These are phyloP conservation scores for Rhytidiadelphus loreus DNA, from an alignment of 225 moss, liverwort and hornwort genomes.

Conservation along the genomic window DNA sequence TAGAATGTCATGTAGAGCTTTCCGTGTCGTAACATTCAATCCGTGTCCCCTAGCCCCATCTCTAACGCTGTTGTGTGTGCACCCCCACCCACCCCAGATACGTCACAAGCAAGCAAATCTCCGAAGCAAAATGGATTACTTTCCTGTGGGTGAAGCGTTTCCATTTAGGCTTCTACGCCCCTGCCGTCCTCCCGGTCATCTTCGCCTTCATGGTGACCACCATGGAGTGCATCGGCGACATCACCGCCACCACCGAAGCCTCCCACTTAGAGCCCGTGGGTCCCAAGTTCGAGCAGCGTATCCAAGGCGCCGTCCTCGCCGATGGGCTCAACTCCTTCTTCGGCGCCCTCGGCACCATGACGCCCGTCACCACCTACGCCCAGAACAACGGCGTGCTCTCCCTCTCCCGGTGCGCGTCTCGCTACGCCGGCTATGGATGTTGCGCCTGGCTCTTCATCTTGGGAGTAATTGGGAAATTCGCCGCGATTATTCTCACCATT, in stretches of 20 bases:
- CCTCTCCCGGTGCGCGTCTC: constrained; percentile 77
- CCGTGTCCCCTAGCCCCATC: too few species aligned
- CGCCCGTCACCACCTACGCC: constrained; percentile 82
- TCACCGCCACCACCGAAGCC: constrained; percentile 88
- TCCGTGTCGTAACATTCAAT: too few species aligned
- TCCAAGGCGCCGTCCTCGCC: constrained; percentile 74
- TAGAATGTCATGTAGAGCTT: neutral
- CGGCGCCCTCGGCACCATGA: constrained; percentile 57
- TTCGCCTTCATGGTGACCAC: constrained; percentile 80
- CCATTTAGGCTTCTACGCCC: constrained; percentile 67
- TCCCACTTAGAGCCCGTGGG: constrained; percentile 67
- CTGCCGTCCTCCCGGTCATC: constrained; percentile 65
- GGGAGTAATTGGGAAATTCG: constrained; percentile 70
- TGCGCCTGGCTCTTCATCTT: constrained; percentile 68
- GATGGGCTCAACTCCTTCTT: constrained; percentile 77
- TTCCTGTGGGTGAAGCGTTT: constrained; percentile 62
- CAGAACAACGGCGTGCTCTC: constrained; percentile 96
- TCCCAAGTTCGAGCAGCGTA: constrained; percentile 42
- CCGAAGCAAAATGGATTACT: constrained; percentile 60
- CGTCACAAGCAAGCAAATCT: constrained; percentile 44
- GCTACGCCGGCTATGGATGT: constrained; percentile 75
- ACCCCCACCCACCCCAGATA: neutral
- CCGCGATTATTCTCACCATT: constrained; percentile 70
- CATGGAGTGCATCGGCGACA: constrained; percentile 93
- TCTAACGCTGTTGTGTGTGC: neutral